Base-by-base conservation (phyloP, 2,329 filamentous ascomycete genomes). In the Anthostomella pinea region DNA sequence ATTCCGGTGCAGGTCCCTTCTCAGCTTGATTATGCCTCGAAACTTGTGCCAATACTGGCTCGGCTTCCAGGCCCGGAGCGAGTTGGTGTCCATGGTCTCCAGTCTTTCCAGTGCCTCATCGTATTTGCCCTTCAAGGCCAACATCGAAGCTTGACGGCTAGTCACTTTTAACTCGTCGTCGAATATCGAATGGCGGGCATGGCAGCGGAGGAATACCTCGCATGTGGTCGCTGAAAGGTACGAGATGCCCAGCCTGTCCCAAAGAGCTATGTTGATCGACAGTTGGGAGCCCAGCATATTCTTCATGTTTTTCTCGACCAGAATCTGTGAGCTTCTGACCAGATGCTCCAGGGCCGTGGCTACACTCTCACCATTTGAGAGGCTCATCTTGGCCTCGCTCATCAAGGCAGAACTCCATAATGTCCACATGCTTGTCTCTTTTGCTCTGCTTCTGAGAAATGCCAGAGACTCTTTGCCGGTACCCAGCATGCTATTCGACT, bases 371-470 rank as follows among this genome's bases (percentile, higher is more conserved):
- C 88, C 88, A 53, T 81, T 83, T 35, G 79, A 74, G 38, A 96
- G 72, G 14, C 78, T 78, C 26, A 94, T 67, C 58, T 90, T 94
- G 3, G 89, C 87, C 62, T 97, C 90, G 51, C 84, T 89, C 35
- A 95, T 70, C 10, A 95, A 68, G 2, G 88, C 86, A 2, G 87
- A 89, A 56, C 85, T 88, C 66, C 91, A 80, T 3, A 96, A 67
- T 34, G 81, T 81, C 78, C 87, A 93, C 78, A 93, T 90, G 37
- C 87, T 86, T 1, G 80, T 79, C 56, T 96, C 90, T 54, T 83
- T 89, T 3, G 91, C 86, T 59, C 93, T 93, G 11, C 82, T 77
- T 46, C 91, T 88, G 24, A 97, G 73, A 52, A 93, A 96, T 0
- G 80, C 75, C 6, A 96, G 72, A 1, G 82, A 88, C 57, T 96